A percentile compares a stretch with the other conserved stretches of the same genome.
phyloP scores from a whole-genome alignment of 2,329 filamentous ascomycete genomes.

The Akanthomyces uredinophilus region DNA sequence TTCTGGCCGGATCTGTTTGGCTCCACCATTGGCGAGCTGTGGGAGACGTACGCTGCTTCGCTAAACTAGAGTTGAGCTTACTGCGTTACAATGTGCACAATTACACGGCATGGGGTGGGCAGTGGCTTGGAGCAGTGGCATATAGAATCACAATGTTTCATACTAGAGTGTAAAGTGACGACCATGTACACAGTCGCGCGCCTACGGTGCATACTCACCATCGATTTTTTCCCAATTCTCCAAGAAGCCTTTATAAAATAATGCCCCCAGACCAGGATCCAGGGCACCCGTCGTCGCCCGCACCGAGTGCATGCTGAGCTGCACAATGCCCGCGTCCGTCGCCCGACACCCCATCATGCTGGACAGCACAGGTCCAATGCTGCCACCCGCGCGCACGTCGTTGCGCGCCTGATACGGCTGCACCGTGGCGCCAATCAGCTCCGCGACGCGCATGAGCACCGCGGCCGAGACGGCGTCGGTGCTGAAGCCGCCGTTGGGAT shows the following conservation, averaged over 20 bases:
- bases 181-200: background rate
- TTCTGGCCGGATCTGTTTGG: slow-evolving; percentile 70
- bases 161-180: too few relatives aligned
- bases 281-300: slow-evolving; percentile 79
- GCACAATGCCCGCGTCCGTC: slow-evolving; percentile 83
- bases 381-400: slow-evolving; percentile 82
- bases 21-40: slow-evolving; percentile 61
- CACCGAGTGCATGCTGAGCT: slow-evolving; percentile 91
- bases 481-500: slow-evolving; percentile 93
- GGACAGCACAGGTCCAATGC: slow-evolving; percentile 85
- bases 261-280: slow-evolving; percentile 85
- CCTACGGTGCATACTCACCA: slow-evolving; percentile 58
- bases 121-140: background rate
- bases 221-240: slow-evolving; percentile 83
- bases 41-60: slow-evolving; percentile 61
- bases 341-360: slow-evolving; percentile 74
- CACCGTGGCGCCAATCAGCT: slow-evolving; percentile 63
- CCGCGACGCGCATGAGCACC: slow-evolving; percentile 71
- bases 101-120: background rate
- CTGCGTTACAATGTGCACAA: background rate
- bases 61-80: background rate
- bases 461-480: slow-evolving; percentile 83
- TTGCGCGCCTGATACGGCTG: slow-evolving; percentile 95
- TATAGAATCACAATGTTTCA: background rate
- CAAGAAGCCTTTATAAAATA: slow-evolving; percentile 84